phyloP scores from a whole-genome alignment of 2,329 filamentous ascomycete species.

The Stemphylium lycopersici region DNA sequence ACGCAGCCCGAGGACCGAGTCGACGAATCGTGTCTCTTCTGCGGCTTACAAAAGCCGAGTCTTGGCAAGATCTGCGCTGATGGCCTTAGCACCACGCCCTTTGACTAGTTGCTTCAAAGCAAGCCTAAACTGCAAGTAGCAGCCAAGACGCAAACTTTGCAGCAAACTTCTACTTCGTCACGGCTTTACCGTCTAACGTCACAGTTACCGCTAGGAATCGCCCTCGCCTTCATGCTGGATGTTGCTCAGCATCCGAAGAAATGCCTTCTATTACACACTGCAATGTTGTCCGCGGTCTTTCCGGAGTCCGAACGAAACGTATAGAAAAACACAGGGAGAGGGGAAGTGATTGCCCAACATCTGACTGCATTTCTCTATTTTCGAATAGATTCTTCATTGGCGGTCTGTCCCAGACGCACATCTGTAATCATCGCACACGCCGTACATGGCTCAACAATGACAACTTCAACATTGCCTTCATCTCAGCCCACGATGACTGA shows the following conservation, averaged over 20 bases:
- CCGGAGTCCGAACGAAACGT: conserved; percentile 14
- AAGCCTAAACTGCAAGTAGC: conserved; percentile 17
- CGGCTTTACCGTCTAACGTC: conserved; percentile 25
- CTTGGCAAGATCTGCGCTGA: too few relatives aligned
- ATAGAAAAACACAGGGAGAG: conserved; percentile 19
- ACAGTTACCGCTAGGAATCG: conserved; percentile 19
- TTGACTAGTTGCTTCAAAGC: too few relatives aligned
- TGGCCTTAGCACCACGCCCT: too few relatives aligned
- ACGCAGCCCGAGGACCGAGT: conserved; percentile 16
- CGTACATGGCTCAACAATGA: neutral
- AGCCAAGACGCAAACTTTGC: conserved; percentile 36
- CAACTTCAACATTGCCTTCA: neutral
- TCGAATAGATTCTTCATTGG: neutral
- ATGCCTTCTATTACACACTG: conserved; percentile 18
- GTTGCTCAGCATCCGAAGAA: conserved; percentile 24
- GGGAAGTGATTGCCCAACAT: neutral
- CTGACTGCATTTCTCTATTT: neutral
- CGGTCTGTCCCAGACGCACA: neutral
- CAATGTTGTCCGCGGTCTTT: conserved; percentile 15
- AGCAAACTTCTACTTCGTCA: conserved; percentile 23
- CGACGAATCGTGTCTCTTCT: conserved; percentile 16
- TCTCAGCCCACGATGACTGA: neutral
- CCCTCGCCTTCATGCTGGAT: conserved; percentile 4
- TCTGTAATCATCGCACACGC: neutral
- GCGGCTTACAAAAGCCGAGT: conserved; percentile 12